These are phyloP conservation scores for Biscutella auriculata DNA, from an alignment of 441 rosid species.

Conservation along the genomic window DNA sequence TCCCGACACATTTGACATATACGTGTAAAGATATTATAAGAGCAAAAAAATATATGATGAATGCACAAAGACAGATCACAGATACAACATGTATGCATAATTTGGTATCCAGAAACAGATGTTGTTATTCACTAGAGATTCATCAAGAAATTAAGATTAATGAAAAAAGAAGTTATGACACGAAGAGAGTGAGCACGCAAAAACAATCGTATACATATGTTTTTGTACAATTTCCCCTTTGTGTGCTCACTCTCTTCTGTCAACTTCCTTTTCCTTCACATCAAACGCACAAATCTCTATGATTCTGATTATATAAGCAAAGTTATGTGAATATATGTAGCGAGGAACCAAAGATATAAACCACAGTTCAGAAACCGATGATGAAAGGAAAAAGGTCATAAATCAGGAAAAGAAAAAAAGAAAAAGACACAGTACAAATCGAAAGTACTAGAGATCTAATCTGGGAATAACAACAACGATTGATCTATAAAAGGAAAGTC, in stretches of 20 bases:
- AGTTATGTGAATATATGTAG: background rate
- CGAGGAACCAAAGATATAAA: background rate
- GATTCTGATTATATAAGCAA: background rate
- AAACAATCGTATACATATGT: conserved; percentile 40
- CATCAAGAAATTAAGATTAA: conserved; percentile 3
- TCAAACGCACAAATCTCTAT: background rate
- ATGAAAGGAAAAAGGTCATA: background rate
- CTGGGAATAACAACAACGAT: conserved; percentile 11
- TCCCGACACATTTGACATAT: too few relatives aligned
- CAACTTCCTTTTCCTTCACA: conserved; percentile 48
- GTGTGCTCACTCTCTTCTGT: conserved; percentile 99
- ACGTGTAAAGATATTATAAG: too few relatives aligned
- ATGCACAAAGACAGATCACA: background rate
- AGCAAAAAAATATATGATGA: too few relatives aligned
- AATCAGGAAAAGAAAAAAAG: background rate
- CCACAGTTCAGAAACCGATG: conserved; percentile 10
- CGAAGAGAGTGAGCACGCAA: conserved; percentile 92
- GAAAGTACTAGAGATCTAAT: conserved; percentile 20
- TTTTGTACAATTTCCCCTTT: conserved; percentile 57
- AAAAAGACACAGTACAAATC: conserved; percentile 19
- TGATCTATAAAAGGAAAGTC: conserved; percentile 17
- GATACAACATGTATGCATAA: conserved; percentile 1
- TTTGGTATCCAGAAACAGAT: background rate
- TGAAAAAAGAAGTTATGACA: conserved; percentile 42
- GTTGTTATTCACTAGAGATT: background rate